These are phyloP conservation scores for Malus hybrid DNA, from an alignment of 331 rosid species.

Conservation along the genomic window DNA sequence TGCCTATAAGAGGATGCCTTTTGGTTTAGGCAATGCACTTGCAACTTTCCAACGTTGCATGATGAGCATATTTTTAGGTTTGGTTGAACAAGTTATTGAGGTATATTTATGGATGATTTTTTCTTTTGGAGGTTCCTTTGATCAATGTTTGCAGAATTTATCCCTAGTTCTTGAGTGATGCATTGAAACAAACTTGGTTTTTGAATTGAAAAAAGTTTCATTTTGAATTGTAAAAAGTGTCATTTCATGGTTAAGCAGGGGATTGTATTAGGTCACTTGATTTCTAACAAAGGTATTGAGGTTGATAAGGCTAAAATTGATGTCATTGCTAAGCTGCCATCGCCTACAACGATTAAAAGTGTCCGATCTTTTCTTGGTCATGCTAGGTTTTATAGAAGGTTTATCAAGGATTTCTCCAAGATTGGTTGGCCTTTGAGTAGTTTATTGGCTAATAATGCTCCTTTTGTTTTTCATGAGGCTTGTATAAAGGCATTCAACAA, in stretches of 20 bases:
- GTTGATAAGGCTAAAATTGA: not conserved
- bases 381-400: not conserved
- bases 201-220: not conserved
- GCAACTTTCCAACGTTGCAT: too few species aligned
- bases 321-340: not conserved
- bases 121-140: not conserved
- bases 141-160: too few species aligned
- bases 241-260: not conserved
- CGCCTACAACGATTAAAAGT: not conserved
- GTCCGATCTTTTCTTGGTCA: not conserved
- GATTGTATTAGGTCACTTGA: not conserved
- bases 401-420: too few species aligned
- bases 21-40: too few species aligned
- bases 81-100: not conserved
- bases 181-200: not conserved
- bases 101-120: not conserved
- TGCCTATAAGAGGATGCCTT: not conserved
- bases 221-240: not conserved
- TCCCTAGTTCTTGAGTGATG: not conserved
- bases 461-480: not conserved
- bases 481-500: not conserved
- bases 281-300: too few species aligned
- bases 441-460: too few species aligned
- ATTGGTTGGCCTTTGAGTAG: too few species aligned
- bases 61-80: too few species aligned